A percentile compares a stretch with the other conserved stretches of the same genome.
Evolutionary conservation across 306 rosid species (phyloP).

Genomic region (Urtica urens): DNA sequence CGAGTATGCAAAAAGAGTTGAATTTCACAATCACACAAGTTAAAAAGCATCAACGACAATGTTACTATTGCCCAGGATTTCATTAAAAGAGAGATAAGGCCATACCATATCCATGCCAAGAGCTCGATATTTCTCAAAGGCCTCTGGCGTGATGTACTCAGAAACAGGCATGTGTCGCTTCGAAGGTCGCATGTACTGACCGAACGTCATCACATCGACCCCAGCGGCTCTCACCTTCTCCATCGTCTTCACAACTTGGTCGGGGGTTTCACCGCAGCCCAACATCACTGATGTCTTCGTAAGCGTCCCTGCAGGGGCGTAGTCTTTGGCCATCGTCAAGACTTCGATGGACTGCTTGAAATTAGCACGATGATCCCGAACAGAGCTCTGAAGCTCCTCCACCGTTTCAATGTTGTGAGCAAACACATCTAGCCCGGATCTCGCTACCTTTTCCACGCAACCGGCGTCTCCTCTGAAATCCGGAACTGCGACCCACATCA

Average conservation of each 20-base stretch:
- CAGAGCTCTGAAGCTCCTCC: conserved; percentile 86
- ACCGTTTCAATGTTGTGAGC: conserved; percentile 98
- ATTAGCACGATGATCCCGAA: conserved; percentile 88
- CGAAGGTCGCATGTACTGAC: conserved; percentile 97
- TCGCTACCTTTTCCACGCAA: conserved; percentile 77
- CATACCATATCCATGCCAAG: conserved; percentile 94
- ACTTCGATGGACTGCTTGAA: conserved; percentile 87
- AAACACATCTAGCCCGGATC: conserved; percentile 86
- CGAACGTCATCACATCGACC: conserved; percentile 95
- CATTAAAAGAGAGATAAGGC: no score
- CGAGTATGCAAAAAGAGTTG: no score
- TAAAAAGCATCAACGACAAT: no score
- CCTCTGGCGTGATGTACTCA: conserved; percentile 91
- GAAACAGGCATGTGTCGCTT: conserved; percentile 97
- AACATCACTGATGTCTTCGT: conserved; percentile 96
- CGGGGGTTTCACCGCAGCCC: conserved; percentile 97
- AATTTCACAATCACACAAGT: no score
- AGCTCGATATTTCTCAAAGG: conserved; percentile 67
- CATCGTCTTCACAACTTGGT: conserved; percentile 90
- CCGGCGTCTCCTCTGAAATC: conserved; percentile 80
- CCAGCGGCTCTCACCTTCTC: conserved; percentile 99
- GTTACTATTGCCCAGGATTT: no score
- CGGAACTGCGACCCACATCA: conserved; percentile 44
- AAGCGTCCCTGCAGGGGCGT: conserved; percentile 80
- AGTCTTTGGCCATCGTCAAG: conserved; percentile 77